Evolutionary conservation across 352 stramenopile genomes (phyloP), one percentile per base, ranked within the genome.

Genomic region (Pythium myriotylum): DNA sequence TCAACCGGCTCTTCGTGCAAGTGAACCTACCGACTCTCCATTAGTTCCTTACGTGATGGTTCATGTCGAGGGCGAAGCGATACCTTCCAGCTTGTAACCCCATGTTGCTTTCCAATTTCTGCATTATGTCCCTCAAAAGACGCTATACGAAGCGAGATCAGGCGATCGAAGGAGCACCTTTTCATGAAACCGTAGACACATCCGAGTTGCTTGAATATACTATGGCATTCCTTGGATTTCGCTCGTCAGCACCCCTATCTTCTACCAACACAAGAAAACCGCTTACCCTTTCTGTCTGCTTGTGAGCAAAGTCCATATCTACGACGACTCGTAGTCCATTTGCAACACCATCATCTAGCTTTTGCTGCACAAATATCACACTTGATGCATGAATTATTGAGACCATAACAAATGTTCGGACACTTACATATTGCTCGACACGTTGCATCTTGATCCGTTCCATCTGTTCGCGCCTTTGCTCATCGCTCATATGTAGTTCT

Each of bases 141-240:
- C 2, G 62, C 71, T 17, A 94, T 59, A 3, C 74, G 77, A 17
- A 94, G 51, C 10, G 83, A 89, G 12, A 94, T 27, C 0, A 92
- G 43, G n/a, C 26, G 42, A 46, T 91, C 81, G 2, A 92, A 67
- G 4, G 77, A 68, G 43, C 80, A 90, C 19, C 72, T 79, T 62
- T 91, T 92, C 67, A 94, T 62, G 50, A 89, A 89, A 8, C 85
- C 83, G 48, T 92, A 94, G 10, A 77, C 76, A 56, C 81, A 91
- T 0, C 69, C 78, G 27, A 92, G 75, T 69, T 94, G 85, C 58
- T 94, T 94, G 12, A 94, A 74, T 41, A 94, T 69, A 55, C 85
- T 94, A 53, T 94, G 66, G 37, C 72, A 74, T 49, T 94, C 85
- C 84, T 91, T 47, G 20, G 26, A 3, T 17, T 24, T 22, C 14